phyloP scores from a whole-genome alignment of 2,329 filamentous ascomycete species.

The Myriosclerotinia curreyana region DNA sequence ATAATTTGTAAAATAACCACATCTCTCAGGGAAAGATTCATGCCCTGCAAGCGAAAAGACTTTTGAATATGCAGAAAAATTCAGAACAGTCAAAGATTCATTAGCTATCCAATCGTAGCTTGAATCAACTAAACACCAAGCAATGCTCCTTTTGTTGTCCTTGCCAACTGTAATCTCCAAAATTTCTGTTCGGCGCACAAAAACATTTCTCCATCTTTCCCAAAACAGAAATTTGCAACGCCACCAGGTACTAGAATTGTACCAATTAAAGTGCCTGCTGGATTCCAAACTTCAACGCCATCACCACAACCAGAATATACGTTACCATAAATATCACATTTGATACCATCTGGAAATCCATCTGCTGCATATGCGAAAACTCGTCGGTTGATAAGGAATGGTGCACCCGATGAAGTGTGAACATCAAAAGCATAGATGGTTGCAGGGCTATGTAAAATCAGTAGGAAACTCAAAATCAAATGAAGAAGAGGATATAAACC shows the following conservation, averaged over 20 bases:
- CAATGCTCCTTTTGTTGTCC: slow-evolving; percentile 26
- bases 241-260: slow-evolving; percentile 43
- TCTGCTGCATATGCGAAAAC: slow-evolving; percentile 55
- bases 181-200: slow-evolving; percentile 34
- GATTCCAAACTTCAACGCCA: slow-evolving; percentile 53
- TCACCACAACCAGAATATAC: slow-evolving; percentile 55
- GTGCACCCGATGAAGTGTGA: slow-evolving; percentile 21
- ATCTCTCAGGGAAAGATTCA: neutral
- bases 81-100: neutral
- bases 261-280: slow-evolving; percentile 49
- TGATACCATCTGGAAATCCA: slow-evolving; percentile 59
- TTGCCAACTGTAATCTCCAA: slow-evolving; percentile 31
- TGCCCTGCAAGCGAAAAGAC: neutral
- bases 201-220: slow-evolving; percentile 34
- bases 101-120: neutral
- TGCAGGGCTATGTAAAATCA: slow-evolving; percentile 7
- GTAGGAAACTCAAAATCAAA: neutral
- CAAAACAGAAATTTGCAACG: slow-evolving; percentile 38
- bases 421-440: slow-evolving; percentile 32
- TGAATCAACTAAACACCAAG: slow-evolving; percentile 15
- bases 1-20: neutral
- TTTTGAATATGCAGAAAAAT: neutral
- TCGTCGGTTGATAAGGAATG: slow-evolving; percentile 32
- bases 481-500: slow-evolving; percentile 23
- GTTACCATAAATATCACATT: slow-evolving; percentile 52